Conservation (phyloP, 2,329 filamentous ascomycete species). For the Monascus ruber region DNA sequence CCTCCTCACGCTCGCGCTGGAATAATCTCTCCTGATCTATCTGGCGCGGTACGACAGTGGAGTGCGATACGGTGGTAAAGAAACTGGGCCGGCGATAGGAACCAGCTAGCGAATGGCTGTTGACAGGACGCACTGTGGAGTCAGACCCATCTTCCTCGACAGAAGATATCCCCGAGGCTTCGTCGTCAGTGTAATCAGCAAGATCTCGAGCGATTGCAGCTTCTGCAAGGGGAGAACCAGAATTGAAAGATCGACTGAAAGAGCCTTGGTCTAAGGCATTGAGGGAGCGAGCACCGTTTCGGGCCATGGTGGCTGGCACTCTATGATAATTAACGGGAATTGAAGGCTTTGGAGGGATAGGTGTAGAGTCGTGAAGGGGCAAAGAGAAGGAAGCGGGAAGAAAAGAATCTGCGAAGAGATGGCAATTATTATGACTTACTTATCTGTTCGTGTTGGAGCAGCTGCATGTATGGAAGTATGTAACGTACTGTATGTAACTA, state of each 20-base stretch:
- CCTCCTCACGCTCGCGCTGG: constrained; percentile 42
- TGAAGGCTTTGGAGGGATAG: background rate
- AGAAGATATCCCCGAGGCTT: constrained; percentile 25
- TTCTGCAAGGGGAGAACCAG: constrained; percentile 55
- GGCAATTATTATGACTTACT: no score
- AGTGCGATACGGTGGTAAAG: constrained; percentile 60
- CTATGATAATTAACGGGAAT: constrained; percentile 3
- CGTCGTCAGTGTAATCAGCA: constrained; percentile 51
- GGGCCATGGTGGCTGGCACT: constrained; percentile 12
- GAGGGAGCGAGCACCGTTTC: constrained; percentile 15
- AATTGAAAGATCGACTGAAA: constrained; percentile 38
- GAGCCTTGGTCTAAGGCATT: constrained; percentile 15
- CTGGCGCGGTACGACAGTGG: constrained; percentile 50
- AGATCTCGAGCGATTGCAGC: constrained; percentile 56
- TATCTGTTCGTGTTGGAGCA: no score
- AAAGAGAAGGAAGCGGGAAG: no score
- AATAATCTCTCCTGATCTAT: constrained; percentile 36
- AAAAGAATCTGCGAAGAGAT: no score
- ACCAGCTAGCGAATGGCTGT: constrained; percentile 43
- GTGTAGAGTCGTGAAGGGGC: no score
- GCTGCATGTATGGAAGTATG: no score
- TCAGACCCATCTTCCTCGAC: constrained; percentile 30
- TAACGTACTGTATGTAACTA: no score
- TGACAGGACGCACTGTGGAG: constrained; percentile 29
- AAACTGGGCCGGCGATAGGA: constrained; percentile 68